Evolutionary conservation across 2,329 filamentous ascomycete species (phyloP), one percentile per base, ranked within the genome.

Genomic region (Endothia cerciana): DNA sequence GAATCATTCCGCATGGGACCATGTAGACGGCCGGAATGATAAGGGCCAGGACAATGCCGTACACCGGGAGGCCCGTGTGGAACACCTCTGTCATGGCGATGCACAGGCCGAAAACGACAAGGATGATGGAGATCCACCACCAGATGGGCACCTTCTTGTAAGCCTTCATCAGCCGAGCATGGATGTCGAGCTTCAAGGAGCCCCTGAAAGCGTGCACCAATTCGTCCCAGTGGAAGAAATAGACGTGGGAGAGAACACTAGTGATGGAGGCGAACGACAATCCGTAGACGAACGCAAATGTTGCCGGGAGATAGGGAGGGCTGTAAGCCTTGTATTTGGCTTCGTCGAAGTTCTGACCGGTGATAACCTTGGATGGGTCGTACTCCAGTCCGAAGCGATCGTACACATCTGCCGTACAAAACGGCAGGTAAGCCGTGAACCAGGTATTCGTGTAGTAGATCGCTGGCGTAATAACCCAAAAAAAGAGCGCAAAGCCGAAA

Each of bases 151-250:
- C 79, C 2, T 71, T 70, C 17, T 62, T 72, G 66, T 83, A 82
- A 3, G 68, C 63, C 8, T 71, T 71, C 75, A 82, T 81, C 41
- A 82, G 73, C 17, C 80, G 77, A 3, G 76, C 74, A 65, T 82
- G 80, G 19, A 82, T 72, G 53, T 83, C 81, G 15, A 74, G 72
- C 56, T 72, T 72, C 25, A 70, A 69, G n/a, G 73, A 69, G 2
- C 74, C 74, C 19, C 70, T 69, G 7, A 76, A 17, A 1, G 72
- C 73, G 19, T 73, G 70, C 38, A 70, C 70, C n/a, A 76, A 69
- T 53, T 76, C 73, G 6, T 71, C 67, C 89, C 89, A 91, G 73
- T 91, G 90, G 72, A 94, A 85, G 77, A 92, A 91, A 77, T 89
- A 85, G 59, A 75, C 71, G 56, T 76, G 74, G 10, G 73, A 72